Evolutionary conservation across 1,284 basidiomycete species (phyloP).

Genomic region (Malassezia dermatis): DNA sequence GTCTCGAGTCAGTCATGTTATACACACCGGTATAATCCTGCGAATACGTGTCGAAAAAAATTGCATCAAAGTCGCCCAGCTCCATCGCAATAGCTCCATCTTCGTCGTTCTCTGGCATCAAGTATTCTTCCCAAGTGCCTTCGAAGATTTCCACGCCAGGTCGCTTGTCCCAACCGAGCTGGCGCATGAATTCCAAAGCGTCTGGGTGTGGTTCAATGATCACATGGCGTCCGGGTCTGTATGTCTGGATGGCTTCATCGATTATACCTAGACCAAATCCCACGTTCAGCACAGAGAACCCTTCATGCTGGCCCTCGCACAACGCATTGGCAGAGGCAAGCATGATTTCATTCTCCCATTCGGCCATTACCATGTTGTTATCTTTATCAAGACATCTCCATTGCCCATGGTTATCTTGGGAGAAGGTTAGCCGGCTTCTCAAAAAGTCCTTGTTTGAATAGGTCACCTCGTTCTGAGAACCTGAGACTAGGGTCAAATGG

Average conservation of each 20-base stretch:
- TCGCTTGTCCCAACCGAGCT: slow-evolving; percentile 42
- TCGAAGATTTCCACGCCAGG: slow-evolving; percentile 38
- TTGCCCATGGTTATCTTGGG: slow-evolving; percentile 57
- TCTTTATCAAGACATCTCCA: slow-evolving; percentile 64
- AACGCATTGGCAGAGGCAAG: slow-evolving; percentile 25
- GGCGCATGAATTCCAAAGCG: slow-evolving; percentile 66
- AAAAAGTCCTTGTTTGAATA: slow-evolving; percentile 66
- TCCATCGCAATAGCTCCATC: slow-evolving; percentile 61
- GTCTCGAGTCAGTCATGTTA: slow-evolving; percentile 47
- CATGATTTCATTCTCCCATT: slow-evolving; percentile 50
- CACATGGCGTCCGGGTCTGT: slow-evolving; percentile 64
- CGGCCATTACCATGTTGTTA: slow-evolving; percentile 61
- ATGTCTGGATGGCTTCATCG: slow-evolving; percentile 66
- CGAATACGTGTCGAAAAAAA: slow-evolving; percentile 93
- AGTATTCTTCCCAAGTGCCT: slow-evolving; percentile 54
- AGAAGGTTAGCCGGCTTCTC: slow-evolving; percentile 61
- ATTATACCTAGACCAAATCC: slow-evolving; percentile 94
- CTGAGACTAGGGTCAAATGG: slow-evolving; percentile 49
- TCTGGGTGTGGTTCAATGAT: slow-evolving; percentile 94
- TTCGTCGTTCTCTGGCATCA: slow-evolving; percentile 72
- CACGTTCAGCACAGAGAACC: slow-evolving; percentile 70
- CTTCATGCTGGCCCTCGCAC: slow-evolving; percentile 40
- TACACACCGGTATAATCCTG: slow-evolving; percentile 66
- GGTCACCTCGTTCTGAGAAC: slow-evolving; percentile 22
- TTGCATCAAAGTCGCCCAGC: slow-evolving; percentile 63